phyloP scores from a whole-genome alignment of 495 filamentous ascomycete species.

The Cairneyella variabilis region DNA sequence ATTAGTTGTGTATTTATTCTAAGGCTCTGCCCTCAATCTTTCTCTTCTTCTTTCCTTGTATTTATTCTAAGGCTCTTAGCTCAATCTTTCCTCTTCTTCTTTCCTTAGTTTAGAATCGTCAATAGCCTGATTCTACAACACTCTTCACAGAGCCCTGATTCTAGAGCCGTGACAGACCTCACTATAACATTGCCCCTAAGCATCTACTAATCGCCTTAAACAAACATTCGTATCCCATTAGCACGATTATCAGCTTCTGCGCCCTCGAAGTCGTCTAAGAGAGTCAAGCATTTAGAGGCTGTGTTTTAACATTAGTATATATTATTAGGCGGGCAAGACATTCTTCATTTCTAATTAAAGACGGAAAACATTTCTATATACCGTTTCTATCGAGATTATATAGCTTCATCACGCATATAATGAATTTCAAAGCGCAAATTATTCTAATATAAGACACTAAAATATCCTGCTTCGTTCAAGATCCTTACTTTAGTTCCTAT shows the following conservation, averaged over 20 bases:
- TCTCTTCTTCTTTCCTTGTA: no score
- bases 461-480: slow-evolving; percentile 9
- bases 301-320: not conserved
- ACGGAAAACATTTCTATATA: not conserved
- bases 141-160: no score
- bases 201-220: not conserved
- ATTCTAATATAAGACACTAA: slow-evolving; percentile 2
- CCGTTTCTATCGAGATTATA: not conserved
- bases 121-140: no score
- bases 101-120: no score
- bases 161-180: no score
- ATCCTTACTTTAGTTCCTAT: slow-evolving; percentile 14
- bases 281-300: slow-evolving; percentile 6
- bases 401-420: not conserved
- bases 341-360: slow-evolving; percentile 1
- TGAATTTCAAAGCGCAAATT: not conserved
- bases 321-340: no score
- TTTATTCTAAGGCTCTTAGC: no score
- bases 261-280: slow-evolving; percentile 8
- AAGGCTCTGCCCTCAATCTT: no score
- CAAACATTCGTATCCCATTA: not conserved
- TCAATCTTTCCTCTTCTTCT: no score
- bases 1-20: no score
- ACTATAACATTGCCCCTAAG: no score
- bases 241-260: slow-evolving; percentile 6